Base-by-base conservation (phyloP, 2,329 filamentous ascomycete genomes). In the Trichoderma pleuroti region DNA sequence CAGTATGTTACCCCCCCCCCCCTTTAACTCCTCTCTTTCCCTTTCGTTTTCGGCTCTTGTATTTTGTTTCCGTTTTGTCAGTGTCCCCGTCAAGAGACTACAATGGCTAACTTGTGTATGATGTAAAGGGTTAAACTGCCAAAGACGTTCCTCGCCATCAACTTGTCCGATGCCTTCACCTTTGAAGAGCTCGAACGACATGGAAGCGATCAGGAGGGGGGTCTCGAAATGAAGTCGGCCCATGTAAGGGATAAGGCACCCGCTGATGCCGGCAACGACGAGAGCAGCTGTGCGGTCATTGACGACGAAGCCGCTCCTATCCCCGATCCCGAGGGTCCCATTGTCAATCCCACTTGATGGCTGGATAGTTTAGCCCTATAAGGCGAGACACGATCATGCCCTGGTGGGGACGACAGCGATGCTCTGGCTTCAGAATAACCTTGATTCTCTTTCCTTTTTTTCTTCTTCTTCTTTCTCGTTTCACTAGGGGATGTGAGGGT, bases 101-200 rank as follows among this genome's bases (percentile, higher is more conserved):
- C 24, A 9, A 26, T 18, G 18, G 21, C 63, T 71, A 39, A 71
- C 36, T 56, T 52, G 30, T 28, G 34, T 34, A 30, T 39, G 30
- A 52, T 32, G n/a, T 74, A 36, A 74, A 90, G 88, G 77, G 88
- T 91, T 74, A 90, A 90, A 81, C 77, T 91, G 14, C 88, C 88
- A 66, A 90, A 90, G 80, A 89, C 87, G 1, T 91, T 91, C 78
- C 80, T 90, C 59, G 88, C 88, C 4, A 87, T 91, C 72, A 91
- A 90, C 75, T 79, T 91, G 11, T 90, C 87, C 9, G 87, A 90
- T 71, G 87, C 87, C 4, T 90, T 90, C 74, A 86, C 84, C 0
- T 88, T 89, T 73, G 86, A 89, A 73, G 84, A 86, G 71, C 82
- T 84, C 62, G 87, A 89, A 74, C 84, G 84, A 63, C 82, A 85